Base-by-base conservation (phyloP, 129 eudicot genomes). In the Flaveria ramosissima region DNA sequence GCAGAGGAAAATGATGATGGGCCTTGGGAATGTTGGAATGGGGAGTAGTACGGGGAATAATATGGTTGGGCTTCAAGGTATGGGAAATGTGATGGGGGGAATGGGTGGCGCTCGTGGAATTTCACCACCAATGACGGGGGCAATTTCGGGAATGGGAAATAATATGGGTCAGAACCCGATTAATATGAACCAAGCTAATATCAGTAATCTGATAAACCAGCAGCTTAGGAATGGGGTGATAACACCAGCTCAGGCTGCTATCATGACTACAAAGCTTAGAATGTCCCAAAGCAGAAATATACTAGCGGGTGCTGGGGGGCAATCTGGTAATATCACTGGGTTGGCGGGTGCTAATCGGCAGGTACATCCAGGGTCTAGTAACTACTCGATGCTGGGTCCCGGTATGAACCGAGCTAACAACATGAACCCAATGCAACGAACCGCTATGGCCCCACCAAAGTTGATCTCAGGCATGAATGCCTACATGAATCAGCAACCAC, bases 1-100 rank as follows among this genome's bases (percentile, higher is more conserved):
- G 86, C 97, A 84, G 88, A 83, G 96, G 77, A 89, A 89, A 77
- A 83, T 91, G 88, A 91, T 94, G 96, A 74, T 85, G 87, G 89
- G 97, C 51, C 89, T 88, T 36, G 98, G 97, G 41, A 83, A 74
- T 45, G 87, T 85, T 45, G 88, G 89, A 69, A 87, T 88, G 89
- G 96, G 92, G 11, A 82, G 86, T 51, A 84, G 83, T 71, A 78
- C 84, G 9, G 90, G 82, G 70, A 90, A 81, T 79, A 89, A 78
- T 74, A 85, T 91, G 90, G 97, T 79, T n/a, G 98, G 96, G 70
- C 82, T 90, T 59, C 96, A 93, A 70, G 92, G 91, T 20, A 79
- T 93, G 82, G 86, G 91, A 12, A 89, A 84, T 77, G 87, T 85
- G 75, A 87, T 87, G 89, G 93, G 89, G 85, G 91, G 90, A 21